These are phyloP conservation scores for Dactylellina leptospora DNA, from an alignment of 2,329 filamentous ascomycete genomes.

Conservation along the genomic window DNA sequence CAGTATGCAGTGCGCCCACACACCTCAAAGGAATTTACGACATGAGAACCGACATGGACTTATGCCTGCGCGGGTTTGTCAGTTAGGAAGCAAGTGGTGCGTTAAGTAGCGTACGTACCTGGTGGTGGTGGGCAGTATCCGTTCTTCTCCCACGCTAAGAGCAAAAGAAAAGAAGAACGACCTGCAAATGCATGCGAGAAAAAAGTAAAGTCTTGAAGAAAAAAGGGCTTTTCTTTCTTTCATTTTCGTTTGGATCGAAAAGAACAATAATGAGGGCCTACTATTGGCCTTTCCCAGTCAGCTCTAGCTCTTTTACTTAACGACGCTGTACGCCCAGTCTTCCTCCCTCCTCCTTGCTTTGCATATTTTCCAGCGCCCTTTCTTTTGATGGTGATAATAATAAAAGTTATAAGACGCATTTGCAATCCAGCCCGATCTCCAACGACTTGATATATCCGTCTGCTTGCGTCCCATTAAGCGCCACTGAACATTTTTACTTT, in stretches of 20 bases:
- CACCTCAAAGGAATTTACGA: conserved; percentile 18
- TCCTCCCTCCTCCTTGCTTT: neutral
- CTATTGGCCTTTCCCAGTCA: conserved; percentile 41
- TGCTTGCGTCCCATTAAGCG: conserved; percentile 22
- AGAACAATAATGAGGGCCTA: conserved; percentile 48
- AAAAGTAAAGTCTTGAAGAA: conserved; percentile 14
- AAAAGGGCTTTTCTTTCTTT: conserved; percentile 1
- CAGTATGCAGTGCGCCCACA: conserved; percentile 33
- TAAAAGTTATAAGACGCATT: neutral
- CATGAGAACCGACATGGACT: conserved; percentile 29
- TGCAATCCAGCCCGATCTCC: conserved; percentile 4
- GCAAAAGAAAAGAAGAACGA: conserved; percentile 13
- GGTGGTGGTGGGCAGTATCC: conserved; percentile 1
- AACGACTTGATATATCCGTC: conserved; percentile 27
- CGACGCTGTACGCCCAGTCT: conserved; percentile 14
- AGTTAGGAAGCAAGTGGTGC: no score
- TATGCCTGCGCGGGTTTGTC: neutral
- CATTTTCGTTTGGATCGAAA: conserved; percentile 15
- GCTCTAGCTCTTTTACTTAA: conserved; percentile 32
- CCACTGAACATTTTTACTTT: conserved; percentile 14
- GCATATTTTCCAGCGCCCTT: conserved; percentile 8
- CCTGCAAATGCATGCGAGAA: conserved; percentile 14
- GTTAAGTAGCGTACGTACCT: neutral
- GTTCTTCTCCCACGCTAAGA: conserved; percentile 19
- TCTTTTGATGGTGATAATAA: conserved; percentile 13